Base-by-base conservation (phyloP, 345 rosid genomes). In the Capsella bursapastoris region DNA sequence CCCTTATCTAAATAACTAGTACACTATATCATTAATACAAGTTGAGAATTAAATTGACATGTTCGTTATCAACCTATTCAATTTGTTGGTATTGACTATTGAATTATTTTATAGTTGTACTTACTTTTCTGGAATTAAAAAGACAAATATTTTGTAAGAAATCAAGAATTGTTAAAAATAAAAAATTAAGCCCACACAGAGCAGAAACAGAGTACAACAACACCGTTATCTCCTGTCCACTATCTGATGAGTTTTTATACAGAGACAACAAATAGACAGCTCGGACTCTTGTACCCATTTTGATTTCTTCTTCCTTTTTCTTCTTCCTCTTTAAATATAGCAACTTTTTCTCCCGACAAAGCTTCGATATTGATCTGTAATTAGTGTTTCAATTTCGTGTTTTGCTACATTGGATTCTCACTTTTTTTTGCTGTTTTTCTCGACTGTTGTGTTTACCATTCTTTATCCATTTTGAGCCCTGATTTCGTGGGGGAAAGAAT, bases 151-250 rank as follows among this genome's bases (percentile, higher is more conserved):
- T 40, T 22, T 38, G 37, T 25, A 3, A 25, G n/a, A 27, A 50
- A 16, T 1, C 5, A 3, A 15, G 32, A 22, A 22, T 22, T 22
- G 25, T 22, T 22, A 34, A 49, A 12, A 0, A 4, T 2, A 22
- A 7, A 0, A 1, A 13, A 22, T 18, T 2, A 45, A 70, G 65
- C 11, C 66, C 57, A 70, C 65, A 70, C 53, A 57, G 44, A 34
- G 37, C 37, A 34, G 37, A 34, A 34, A 35, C 62, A 52, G 34
- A 28, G 53, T 16, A 53, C 27, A 66, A 50, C 53, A 70, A 41
- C 62, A 72, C 69, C 59, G 69, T 62, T 62, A 72, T 52, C 44
- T 63, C 45, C 55, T 63, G 70, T 62, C 76, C 69, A 72, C 69
- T 72, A 38, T 61, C 76, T 11, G 32, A 50, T 32, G 28, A 61